Base-by-base conservation (phyloP, 805 yeast species). In the Metschnikowia vanudenii region DNA sequence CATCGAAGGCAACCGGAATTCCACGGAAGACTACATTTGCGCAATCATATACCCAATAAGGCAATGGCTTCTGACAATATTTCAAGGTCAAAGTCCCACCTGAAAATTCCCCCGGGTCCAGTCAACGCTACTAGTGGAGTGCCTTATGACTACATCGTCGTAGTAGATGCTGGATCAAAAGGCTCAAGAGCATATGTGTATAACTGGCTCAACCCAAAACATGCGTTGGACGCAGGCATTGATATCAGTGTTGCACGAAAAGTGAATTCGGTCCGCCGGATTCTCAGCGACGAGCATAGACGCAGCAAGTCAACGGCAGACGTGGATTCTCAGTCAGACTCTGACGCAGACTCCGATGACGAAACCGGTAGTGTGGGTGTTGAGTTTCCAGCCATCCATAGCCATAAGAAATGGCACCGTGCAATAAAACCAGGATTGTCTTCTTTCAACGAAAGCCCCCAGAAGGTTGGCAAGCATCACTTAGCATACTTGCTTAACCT, bases 111-210 rank as follows among this genome's bases (percentile, higher is more conserved):
- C 4, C 36, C 45, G 1, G 49, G 49, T 7, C 49, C 49, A 6
- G 39, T 46, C 20, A 24, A n/a, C 32, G 72, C 75, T 43, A 54
- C 60, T 2, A 59, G 71, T 1, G 77, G 76, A 2, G 61, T 75
- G 1, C 84, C 85, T 0, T 79, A 76, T 48, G 81, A 82, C 58
- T 82, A 81, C 57, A 75, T 82, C 2, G 73, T 82, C 2, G 70
- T 82, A 4, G 75, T 82, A 2, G 88, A 82, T 60, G 79, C 86
- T 1, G 88, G 88, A 0, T 80, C 86, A 2, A 80, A 74, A 47
- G 88, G 88, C 0, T 76, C 85, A 0, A 60, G 88, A 16, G 85
- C 82, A 0, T 80, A 71, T 53, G 72, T 82, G 1, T 82, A 82
- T 62, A 71, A 75, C 45, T 84, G 82, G 81, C 59, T 68, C 35